phyloP scores from a whole-genome alignment of 805 yeast genomes.

The Millerago galiae region DNA sequence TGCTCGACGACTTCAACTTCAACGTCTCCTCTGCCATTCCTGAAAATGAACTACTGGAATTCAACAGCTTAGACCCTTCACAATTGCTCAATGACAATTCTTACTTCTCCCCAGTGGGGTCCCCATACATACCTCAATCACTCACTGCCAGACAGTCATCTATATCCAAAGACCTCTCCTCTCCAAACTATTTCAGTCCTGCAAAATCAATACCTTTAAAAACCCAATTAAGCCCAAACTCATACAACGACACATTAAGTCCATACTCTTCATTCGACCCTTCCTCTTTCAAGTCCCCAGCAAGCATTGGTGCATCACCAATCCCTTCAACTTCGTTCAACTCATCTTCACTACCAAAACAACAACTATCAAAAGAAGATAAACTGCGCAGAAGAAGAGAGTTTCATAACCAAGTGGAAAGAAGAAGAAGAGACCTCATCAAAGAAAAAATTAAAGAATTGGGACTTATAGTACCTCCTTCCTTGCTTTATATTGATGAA shows the following conservation, averaged over 20 bases:
- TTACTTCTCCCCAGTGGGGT: slow-evolving; percentile 16
- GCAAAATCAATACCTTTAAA: slow-evolving; percentile 12
- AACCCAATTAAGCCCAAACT: slow-evolving; percentile 6
- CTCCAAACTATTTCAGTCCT: slow-evolving; percentile 23
- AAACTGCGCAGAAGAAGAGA: slow-evolving; percentile 75
- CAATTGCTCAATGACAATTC: slow-evolving; percentile 10
- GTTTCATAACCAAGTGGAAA: slow-evolving; percentile 90
- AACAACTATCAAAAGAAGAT: slow-evolving; percentile 50
- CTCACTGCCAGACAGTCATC: background rate
- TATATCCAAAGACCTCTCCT: background rate
- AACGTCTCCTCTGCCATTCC: slow-evolving; percentile 23
- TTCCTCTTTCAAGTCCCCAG: slow-evolving; percentile 24
- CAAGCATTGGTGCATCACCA: slow-evolving; percentile 22
- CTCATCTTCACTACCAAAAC: slow-evolving; percentile 23
- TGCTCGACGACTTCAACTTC: slow-evolving; percentile 22
- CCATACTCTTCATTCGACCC: slow-evolving; percentile 24
- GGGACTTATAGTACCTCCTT: slow-evolving; percentile 75
- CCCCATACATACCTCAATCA: slow-evolving; percentile 16
- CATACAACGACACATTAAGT: slow-evolving; percentile 21
- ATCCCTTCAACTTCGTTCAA: slow-evolving; percentile 26
- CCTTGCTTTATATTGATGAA: slow-evolving; percentile 40
- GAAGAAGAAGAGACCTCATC: slow-evolving; percentile 85
- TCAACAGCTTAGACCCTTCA: slow-evolving; percentile 11
- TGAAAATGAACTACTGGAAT: slow-evolving; percentile 24
- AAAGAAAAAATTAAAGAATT: slow-evolving; percentile 83